Base-by-base conservation (phyloP, 352 stramenopile species). In the Saprolegnia diclina region DNA sequence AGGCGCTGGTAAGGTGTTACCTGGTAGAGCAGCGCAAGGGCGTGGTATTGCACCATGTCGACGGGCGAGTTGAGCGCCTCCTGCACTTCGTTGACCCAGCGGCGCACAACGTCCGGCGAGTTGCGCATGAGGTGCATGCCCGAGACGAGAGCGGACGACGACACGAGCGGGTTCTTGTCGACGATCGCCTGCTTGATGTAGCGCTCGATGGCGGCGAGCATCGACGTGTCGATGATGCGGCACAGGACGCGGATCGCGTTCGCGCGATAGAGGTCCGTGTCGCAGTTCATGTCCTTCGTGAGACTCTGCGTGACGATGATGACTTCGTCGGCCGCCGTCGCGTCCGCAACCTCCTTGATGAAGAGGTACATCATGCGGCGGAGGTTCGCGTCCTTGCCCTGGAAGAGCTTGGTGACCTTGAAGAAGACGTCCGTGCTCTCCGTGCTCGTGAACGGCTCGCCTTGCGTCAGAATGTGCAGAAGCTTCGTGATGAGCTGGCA, bases 141-240 rank as follows among this genome's bases (percentile, higher is more conserved):
- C 29, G 94, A 98, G 32, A 99, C 93, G 35, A 99, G 84, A 13
- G 97, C 97, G 0, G 95, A 97, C 76, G 92, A 98, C 6, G 96
- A 85, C 16, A 99, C 97, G 50, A 99, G 86, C 35, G 91, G 85
- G 56, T 98, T 99, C 65, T 92, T 96, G 80, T 99, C 97, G 52
- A 99, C 97, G 67, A 99, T 98, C 1, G 97, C 97, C 77, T 99
- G 97, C 80, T 99, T 99, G 67, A 99, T 95, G 82, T 99, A 99
- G 24, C 94, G 85, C 76, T 98, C 91, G 64, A 97, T 97, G 48
- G 89, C 89, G 63, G 88, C 88, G 52, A 97, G 76, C 80, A 96
- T 95, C 7, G 85, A 95, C n/a, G 87, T 85, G 68, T 97, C 89
- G 55, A 97, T 94, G 74, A 97, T 98, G 24, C 94, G 92, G 64